phyloP scores from a whole-genome alignment of 192 early-diverging fungal genomes.

The Diversispora eburnea region DNA sequence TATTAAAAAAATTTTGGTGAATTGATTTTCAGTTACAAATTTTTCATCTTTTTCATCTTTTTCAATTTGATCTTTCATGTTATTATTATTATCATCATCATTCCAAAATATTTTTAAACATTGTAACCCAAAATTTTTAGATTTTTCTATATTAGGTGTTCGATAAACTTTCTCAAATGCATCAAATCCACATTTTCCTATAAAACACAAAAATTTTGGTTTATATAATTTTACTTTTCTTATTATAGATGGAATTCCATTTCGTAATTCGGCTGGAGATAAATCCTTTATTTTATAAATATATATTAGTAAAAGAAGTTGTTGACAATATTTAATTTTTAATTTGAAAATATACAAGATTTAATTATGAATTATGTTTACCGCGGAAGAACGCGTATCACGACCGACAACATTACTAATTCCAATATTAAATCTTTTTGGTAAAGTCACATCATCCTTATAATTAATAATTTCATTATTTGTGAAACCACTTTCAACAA shows the following conservation, averaged over 20 bases:
- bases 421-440: constrained; percentile 52
- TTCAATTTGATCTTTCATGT: too few relatives aligned
- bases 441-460: constrained; percentile 50
- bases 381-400: constrained; percentile 43
- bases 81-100: neutral
- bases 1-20: constrained; percentile 3
- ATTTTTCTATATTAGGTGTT: neutral
- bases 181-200: constrained; percentile 68
- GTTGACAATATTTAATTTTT: neutral
- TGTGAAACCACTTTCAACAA: constrained; percentile 51
- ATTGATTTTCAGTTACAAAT: neutral
- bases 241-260: constrained; percentile 54
- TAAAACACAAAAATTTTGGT: constrained; percentile 64
- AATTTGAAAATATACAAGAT: neutral
- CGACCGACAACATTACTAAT: constrained; percentile 64
- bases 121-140: constrained; percentile 12
- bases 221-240: constrained; percentile 57
- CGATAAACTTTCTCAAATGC: constrained; percentile 41
- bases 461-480: constrained; percentile 43
- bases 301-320: neutral
- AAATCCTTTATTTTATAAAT: constrained; percentile 40
- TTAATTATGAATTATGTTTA: neutral
- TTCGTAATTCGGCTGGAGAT: constrained; percentile 53
- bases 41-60: too few relatives aligned
- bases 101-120: neutral